Evolutionary conservation across 2,329 filamentous ascomycete genomes (phyloP).

Genomic region (Apiospora hydei): DNA sequence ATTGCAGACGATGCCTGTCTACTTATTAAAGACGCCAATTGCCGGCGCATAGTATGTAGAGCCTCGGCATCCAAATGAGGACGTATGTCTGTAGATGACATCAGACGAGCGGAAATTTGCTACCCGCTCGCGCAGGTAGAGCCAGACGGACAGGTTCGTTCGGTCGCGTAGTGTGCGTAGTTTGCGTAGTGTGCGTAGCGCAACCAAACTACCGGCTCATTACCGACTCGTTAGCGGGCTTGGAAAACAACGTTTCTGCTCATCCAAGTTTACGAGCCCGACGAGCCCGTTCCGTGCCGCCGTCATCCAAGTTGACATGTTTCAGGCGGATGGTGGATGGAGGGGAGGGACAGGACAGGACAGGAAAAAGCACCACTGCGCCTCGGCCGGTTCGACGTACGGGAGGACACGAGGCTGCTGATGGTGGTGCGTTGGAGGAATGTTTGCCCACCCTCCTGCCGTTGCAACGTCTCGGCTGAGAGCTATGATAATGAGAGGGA

Average conservation of each 20-base stretch:
- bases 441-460: background rate
- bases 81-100: no score
- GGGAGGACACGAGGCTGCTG: background rate
- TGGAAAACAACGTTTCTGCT: background rate
- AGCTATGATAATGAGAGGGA: background rate
- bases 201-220: background rate
- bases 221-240: background rate
- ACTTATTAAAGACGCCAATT: background rate
- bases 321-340: background rate
- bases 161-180: background rate
- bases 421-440: background rate
- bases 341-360: no score
- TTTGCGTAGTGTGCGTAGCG: background rate
- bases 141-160: background rate
- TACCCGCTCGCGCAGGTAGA: background rate
- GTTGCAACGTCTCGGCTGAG: background rate
- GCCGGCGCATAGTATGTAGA: background rate
- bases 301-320: conserved; percentile 10
- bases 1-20: background rate
- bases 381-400: background rate
- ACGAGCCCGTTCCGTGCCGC: background rate
- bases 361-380: background rate
- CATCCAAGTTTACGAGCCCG: background rate
- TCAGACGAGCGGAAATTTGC: background rate
- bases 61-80: background rate